These are phyloP conservation scores for Epichloe scottii DNA, from an alignment of 2,329 filamentous ascomycete genomes.

Conservation along the genomic window DNA sequence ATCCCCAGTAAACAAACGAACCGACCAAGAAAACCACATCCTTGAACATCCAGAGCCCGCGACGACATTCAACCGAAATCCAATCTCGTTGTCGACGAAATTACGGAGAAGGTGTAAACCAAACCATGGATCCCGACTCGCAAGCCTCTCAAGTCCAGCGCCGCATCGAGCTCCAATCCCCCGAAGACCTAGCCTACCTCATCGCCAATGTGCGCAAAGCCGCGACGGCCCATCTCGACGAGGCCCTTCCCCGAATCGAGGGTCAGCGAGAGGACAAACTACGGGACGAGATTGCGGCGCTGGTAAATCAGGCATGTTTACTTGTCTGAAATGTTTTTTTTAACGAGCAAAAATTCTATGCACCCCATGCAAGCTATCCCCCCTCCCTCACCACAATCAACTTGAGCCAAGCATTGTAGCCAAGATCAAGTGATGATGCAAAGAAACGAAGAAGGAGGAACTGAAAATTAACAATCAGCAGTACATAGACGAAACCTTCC, in stretches of 20 bases:
- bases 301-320: slow-evolving; percentile 41
- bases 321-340: not conserved
- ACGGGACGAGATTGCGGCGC: slow-evolving; percentile 43
- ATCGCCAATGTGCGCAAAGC: slow-evolving; percentile 56
- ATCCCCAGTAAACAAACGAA: not conserved
- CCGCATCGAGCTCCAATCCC: slow-evolving; percentile 69
- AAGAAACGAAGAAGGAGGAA: not conserved
- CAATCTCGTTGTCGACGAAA: not conserved
- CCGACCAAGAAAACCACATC: not conserved
- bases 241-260: slow-evolving; percentile 54
- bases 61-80: no score
- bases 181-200: slow-evolving; percentile 59
- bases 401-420: no score
- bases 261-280: slow-evolving; percentile 40
- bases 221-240: slow-evolving; percentile 53
- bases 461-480: slow-evolving; percentile 14
- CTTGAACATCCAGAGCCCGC: not conserved
- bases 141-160: slow-evolving; percentile 39
- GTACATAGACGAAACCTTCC: slow-evolving; percentile 52
- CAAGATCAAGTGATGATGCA: no score
- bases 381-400: no score
- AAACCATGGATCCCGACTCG: slow-evolving; percentile 23
- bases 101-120: not conserved
- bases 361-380: no score
- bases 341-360: no score